Conservation (phyloP, 768 basidiomycete genomes). For the Tephrocybe sp. region DNA sequence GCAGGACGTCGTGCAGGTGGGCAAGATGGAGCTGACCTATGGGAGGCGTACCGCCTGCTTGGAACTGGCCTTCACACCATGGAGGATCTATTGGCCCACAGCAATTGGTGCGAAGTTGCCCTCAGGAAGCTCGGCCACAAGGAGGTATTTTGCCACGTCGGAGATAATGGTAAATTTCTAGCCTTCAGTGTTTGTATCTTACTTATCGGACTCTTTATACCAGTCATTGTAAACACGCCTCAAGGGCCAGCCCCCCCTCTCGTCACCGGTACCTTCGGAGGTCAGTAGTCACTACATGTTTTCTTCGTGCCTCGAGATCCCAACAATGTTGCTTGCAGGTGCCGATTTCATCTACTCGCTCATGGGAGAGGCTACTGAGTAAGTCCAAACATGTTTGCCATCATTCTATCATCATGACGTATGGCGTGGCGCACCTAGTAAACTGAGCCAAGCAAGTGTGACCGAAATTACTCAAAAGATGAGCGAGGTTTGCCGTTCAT, state of each 20-base stretch:
- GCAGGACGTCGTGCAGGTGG: conserved; percentile 58
- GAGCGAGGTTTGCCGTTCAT: conserved; percentile 29
- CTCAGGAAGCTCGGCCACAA: conserved; percentile 67
- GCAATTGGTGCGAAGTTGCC: conserved; percentile 78
- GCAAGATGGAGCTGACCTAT: conserved; percentile 53
- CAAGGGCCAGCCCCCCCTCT: conserved; percentile 59
- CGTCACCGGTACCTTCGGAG: conserved; percentile 70
- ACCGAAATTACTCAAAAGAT: conserved; percentile 57
- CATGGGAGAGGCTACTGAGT: conserved; percentile 67
- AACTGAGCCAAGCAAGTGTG: conserved; percentile 60
- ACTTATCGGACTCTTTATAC: background rate
- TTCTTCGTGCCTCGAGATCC: background rate
- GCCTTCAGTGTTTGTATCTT: background rate
- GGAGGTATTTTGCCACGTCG: conserved; percentile 80
- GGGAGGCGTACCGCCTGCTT: conserved; percentile 69
- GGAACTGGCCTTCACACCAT: conserved; percentile 68
- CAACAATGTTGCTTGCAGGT: conserved; percentile 19
- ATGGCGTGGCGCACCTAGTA: conserved; percentile 29
- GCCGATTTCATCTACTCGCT: conserved; percentile 68
- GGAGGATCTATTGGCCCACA: conserved; percentile 78
- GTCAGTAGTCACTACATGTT: conserved; percentile 20
- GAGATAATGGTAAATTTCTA: conserved; percentile 45
- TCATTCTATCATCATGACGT: background rate
- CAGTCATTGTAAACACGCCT: conserved; percentile 51
- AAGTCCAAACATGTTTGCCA: conserved; percentile 16